Evolutionary conservation across 2,329 filamentous ascomycete genomes (phyloP).

Genomic region (Thielaviopsis populi): DNA sequence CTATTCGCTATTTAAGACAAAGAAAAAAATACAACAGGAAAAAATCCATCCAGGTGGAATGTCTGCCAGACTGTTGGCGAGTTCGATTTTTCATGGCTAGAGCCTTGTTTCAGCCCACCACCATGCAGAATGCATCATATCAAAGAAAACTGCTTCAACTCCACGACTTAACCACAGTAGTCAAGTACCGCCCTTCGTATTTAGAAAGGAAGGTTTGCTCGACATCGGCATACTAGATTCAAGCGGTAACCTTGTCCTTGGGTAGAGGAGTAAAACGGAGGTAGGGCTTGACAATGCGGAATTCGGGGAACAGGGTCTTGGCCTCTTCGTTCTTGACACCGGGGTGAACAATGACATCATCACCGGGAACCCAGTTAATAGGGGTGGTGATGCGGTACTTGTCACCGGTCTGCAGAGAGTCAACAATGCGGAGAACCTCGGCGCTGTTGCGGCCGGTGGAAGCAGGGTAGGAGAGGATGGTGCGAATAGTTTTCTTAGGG

Average conservation of each 20-base stretch:
- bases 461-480: conserved; percentile 84
- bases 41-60: neutral
- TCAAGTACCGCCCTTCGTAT: neutral
- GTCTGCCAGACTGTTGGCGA: neutral
- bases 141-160: neutral
- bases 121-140: neutral
- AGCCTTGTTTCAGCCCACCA: neutral
- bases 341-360: conserved; percentile 86
- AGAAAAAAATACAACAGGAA: neutral
- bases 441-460: conserved; percentile 73
- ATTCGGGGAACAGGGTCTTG: conserved; percentile 71
- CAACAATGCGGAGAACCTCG: conserved; percentile 64
- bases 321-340: conserved; percentile 71
- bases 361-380: conserved; percentile 77
- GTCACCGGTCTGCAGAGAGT: conserved; percentile 70
- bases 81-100: conserved; percentile 1
- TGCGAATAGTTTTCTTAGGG: conserved; percentile 81
- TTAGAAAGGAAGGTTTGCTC: neutral
- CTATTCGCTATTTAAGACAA: conserved; percentile 1
- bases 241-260: conserved; percentile 34
- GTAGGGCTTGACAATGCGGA: conserved; percentile 54
- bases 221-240: conserved; percentile 8
- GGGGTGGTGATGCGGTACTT: conserved; percentile 79
- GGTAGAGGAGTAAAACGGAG: conserved; percentile 56
- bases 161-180: neutral